A percentile compares a stretch with the other conserved stretches of the same genome.
Conservation (phyloP, 2,329 filamentous ascomycete genomes). For the Fusarium clavum region DNA sequence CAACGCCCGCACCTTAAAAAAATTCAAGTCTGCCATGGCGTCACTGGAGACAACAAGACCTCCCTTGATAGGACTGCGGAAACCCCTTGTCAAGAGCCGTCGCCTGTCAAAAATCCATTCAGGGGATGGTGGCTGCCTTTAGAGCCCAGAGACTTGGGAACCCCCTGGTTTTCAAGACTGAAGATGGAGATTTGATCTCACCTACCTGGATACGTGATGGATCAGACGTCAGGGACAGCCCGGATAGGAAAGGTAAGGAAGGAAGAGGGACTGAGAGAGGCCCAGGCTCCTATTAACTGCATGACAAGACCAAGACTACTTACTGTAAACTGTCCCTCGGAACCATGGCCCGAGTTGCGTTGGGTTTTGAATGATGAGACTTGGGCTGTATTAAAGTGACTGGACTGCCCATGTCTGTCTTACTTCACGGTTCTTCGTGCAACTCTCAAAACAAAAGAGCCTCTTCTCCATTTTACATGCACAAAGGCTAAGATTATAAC, state of each 20-base stretch:
- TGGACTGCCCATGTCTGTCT: conserved; percentile 7
- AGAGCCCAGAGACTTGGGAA: conserved; percentile 17
- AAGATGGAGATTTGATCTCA: conserved; percentile 37
- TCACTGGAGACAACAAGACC: conserved; percentile 34
- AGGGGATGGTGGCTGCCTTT: conserved; percentile 23
- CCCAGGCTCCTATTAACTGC: conserved; percentile 22
- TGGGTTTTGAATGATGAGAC: conserved; percentile 32
- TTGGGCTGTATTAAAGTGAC: conserved; percentile 30
- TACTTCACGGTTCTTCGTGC: not conserved
- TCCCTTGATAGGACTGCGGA: conserved; percentile 31
- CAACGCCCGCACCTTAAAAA: conserved; percentile 9
- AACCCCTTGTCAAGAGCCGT: conserved; percentile 36
- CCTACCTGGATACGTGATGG: not conserved
- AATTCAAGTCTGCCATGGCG: conserved; percentile 31
- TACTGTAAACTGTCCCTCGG: not conserved
- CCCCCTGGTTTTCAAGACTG: conserved; percentile 39
- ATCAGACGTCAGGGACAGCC: conserved; percentile 13
- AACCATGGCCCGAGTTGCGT: conserved; percentile 9
- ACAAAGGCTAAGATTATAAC: conserved; percentile 9
- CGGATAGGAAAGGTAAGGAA: conserved; percentile 7
- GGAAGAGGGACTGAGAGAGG: conserved; percentile 10
- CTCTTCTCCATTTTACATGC: not conserved
- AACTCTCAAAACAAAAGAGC: not conserved
- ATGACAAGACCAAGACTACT: conserved; percentile 14
- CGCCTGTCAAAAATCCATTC: conserved; percentile 38